These are phyloP conservation scores for Rhodocollybia butyracea DNA, from an alignment of 768 basidiomycete species.

Conservation along the genomic window DNA sequence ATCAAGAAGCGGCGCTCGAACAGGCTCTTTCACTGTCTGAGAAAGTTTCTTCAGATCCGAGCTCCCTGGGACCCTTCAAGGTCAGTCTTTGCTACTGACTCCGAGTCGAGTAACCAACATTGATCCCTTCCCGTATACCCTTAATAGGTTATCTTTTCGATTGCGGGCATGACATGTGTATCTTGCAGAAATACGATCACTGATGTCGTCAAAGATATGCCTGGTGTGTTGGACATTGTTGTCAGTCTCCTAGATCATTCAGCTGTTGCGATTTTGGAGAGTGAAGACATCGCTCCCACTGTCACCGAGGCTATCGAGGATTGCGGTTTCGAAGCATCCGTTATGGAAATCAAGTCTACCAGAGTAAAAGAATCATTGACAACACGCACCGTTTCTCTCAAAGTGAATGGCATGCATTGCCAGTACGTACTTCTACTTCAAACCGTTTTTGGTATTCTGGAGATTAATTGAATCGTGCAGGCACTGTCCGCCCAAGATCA, in stretches of 20 bases:
- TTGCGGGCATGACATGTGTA: conserved; percentile 78
- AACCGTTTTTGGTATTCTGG: not conserved
- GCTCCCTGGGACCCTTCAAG: no score
- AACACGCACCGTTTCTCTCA: conserved; percentile 46
- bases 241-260: conserved; percentile 65
- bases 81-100: no score
- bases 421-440: conserved; percentile 40
- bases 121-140: no score
- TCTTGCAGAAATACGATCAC: conserved; percentile 61
- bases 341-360: conserved; percentile 27
- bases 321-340: conserved; percentile 40
- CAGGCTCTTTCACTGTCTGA: no score
- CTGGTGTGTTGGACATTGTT: conserved; percentile 49
- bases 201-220: conserved; percentile 42
- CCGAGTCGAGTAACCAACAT: no score
- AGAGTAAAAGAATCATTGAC: conserved; percentile 14
- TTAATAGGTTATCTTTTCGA: conserved; percentile 45
- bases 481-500: conserved; percentile 53
- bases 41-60: no score
- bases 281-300: conserved; percentile 25
- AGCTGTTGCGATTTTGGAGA: conserved; percentile 43
- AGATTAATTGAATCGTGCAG: conserved; percentile 25
- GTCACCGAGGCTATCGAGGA: conserved; percentile 43
- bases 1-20: conserved; percentile 13
- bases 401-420: conserved; percentile 65